Conservation (phyloP, 139 green algal species). For the Pycnococcus provasolii region DNA sequence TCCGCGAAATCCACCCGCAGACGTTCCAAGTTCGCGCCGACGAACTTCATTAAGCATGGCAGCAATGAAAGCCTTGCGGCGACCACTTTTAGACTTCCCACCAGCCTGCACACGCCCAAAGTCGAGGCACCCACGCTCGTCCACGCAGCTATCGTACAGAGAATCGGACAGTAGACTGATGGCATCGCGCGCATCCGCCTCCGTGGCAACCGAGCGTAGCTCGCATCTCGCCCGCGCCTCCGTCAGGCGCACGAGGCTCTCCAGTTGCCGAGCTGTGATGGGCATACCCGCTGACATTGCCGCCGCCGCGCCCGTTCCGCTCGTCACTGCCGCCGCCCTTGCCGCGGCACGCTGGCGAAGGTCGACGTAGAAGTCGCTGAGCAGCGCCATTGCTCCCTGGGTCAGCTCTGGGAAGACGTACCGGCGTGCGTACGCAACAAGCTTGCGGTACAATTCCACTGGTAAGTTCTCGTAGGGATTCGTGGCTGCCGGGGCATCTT, state of each 20-base stretch:
- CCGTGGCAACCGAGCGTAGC: conserved; percentile 57
- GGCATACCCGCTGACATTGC: neutral
- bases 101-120: neutral
- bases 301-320: conserved; percentile 5
- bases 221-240: conserved; percentile 77
- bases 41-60: neutral
- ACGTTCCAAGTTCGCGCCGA: too few species aligned
- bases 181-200: conserved; percentile 25
- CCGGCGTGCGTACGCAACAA: conserved; percentile 78
- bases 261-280: conserved; percentile 67
- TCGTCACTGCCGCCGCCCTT: neutral
- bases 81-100: neutral
- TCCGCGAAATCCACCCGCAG: too few species aligned
- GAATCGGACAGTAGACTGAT: neutral
- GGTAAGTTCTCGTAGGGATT: conserved; percentile 39
- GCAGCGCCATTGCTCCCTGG: conserved; percentile 45
- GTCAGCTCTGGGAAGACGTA: conserved; percentile 60
- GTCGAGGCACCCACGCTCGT: neutral
- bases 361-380: conserved; percentile 56
- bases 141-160: conserved; percentile 1
- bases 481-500: too few species aligned
- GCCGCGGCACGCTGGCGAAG: conserved; percentile 33
- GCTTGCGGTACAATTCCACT: conserved; percentile 66
- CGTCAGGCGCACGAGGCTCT: conserved; percentile 76
- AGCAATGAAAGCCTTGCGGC: conserved; percentile 11